Evolutionary conservation across 225 moss, liverwort and hornwort genomes (phyloP).

Genomic region (Thuidium tamariscinum): DNA sequence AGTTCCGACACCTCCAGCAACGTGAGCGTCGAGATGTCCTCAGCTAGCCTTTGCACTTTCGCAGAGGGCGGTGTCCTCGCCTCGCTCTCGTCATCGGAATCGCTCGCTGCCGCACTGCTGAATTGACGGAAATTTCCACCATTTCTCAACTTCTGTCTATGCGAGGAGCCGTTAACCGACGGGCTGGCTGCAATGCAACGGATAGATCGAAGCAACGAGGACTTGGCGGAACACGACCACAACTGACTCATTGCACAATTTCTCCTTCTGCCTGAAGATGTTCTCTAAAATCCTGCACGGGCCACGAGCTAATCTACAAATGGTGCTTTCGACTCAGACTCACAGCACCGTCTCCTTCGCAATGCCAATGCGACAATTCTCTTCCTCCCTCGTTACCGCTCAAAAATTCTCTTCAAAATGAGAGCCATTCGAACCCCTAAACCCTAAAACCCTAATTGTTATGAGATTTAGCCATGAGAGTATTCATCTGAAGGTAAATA

Average conservation of each 20-base stretch:
- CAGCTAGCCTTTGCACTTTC: slow-evolving; percentile 67
- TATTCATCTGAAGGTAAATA: too few species aligned
- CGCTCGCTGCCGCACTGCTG: slow-evolving; percentile 33
- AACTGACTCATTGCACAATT: slow-evolving; percentile 29
- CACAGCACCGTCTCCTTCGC: not conserved
- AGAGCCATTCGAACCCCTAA: not conserved
- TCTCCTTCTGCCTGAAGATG: not conserved
- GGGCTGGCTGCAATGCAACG: slow-evolving; percentile 14
- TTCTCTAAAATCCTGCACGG: not conserved
- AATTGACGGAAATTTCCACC: not conserved
- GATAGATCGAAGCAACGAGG: slow-evolving; percentile 16
- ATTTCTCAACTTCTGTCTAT: slow-evolving; percentile 9
- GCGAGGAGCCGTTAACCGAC: not conserved
- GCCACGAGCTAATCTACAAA: not conserved
- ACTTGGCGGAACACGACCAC: slow-evolving; percentile 20
- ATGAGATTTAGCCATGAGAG: not conserved
- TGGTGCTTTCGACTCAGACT: not conserved
- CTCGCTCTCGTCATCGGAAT: slow-evolving; percentile 69
- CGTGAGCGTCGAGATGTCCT: slow-evolving; percentile 78
- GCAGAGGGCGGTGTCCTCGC: slow-evolving; percentile 52
- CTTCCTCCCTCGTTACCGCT: not conserved
- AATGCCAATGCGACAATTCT: not conserved
- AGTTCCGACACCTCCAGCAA: slow-evolving; percentile 84
- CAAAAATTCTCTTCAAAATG: not conserved
- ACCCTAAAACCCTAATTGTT: not conserved